Base-by-base conservation (phyloP, 805 yeast species). In the Candida fluviatilis region DNA sequence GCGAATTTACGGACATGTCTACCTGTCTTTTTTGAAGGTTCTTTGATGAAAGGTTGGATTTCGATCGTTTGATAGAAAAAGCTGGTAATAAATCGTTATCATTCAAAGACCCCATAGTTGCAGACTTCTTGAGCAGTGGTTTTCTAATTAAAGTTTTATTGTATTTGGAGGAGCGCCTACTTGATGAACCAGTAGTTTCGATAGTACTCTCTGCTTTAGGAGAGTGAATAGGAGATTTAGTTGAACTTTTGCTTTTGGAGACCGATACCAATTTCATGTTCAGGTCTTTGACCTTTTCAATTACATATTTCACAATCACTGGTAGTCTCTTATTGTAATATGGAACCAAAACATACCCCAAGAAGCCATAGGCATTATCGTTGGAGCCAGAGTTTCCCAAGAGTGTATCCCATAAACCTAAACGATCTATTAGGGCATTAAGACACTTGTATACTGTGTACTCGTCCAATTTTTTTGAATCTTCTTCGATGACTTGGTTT, bases 381-480 rank as follows among this genome's bases (percentile, higher is more conserved):
- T 49, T 43, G 10, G 48, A 54, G 10, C 53, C 46, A 0, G 54
- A 43, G 7, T 63, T 61, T 1, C 65, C 65, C 15, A 67, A 41
- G 14, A 79, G 50, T 4, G 75, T 64, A 45, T 78, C 83, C 66
- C 78, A 66, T 24, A 79, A 67, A 18, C 73, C 70, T 46, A 78
- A 57, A 42, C 77, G 71, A 50, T 78, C 84, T 2, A 77, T 50
- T 23, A 73, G 62, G 4, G 72, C 51, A 41, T 72, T 75, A 31
- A 78, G 49, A 1, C 56, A 47, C 3, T 39, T 41, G 19, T 50
- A 58, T 21, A 62, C 38, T 2, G 42, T 18, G 37, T 27, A 50
- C 7, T 47, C 43, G 19, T 41, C 46, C 8, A 42, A 46, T 28
- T 59, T 64, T 32, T 57, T 57, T 32, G 41, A 55, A 26, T 55